These are phyloP conservation scores for Ceratocystis papillata DNA, from an alignment of 2,329 filamentous ascomycete species.

Conservation along the genomic window DNA sequence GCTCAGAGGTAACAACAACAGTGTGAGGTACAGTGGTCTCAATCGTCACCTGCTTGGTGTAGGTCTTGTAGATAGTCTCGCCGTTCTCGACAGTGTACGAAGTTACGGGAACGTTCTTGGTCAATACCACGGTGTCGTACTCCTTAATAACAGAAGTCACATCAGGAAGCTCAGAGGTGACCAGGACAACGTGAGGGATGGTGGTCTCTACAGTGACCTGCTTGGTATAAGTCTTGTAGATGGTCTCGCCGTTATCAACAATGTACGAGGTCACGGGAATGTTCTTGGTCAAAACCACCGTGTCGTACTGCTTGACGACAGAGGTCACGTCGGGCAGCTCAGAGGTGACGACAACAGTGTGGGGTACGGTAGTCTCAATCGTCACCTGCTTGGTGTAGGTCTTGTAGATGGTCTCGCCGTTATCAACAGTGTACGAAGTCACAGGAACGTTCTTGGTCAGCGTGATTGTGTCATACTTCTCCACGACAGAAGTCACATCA, in stretches of 20 bases:
- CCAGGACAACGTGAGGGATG: slow-evolving; percentile 4
- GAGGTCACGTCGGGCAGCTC: slow-evolving; percentile 16
- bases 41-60: slow-evolving; percentile 2
- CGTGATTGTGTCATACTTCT: not conserved
- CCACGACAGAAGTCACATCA: not conserved
- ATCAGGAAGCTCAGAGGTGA: slow-evolving; percentile 15
- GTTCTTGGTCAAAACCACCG: slow-evolving; percentile 1
- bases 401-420: slow-evolving; percentile 17
- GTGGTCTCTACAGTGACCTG: slow-evolving; percentile 3
- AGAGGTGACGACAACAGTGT: slow-evolving; percentile 12
- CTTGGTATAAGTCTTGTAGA: slow-evolving; percentile 17
- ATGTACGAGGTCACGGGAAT: slow-evolving; percentile 5
- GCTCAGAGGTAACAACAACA: slow-evolving; percentile 8
- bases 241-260: slow-evolving; percentile 18
- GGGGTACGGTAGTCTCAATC: not conserved
- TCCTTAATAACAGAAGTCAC: not conserved
- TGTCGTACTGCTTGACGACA: slow-evolving; percentile 1
- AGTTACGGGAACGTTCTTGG: slow-evolving; percentile 13
- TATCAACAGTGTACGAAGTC: not conserved
- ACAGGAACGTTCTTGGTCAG: not conserved
- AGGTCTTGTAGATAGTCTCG: slow-evolving; percentile 6
- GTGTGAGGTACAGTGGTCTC: slow-evolving; percentile 5
- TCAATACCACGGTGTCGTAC: slow-evolving; percentile 12
- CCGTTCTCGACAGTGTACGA: slow-evolving; percentile 14
- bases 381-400: slow-evolving; percentile 16